phyloP scores from a whole-genome alignment of 73 alveolate species.

The Uronychia binucleata region DNA sequence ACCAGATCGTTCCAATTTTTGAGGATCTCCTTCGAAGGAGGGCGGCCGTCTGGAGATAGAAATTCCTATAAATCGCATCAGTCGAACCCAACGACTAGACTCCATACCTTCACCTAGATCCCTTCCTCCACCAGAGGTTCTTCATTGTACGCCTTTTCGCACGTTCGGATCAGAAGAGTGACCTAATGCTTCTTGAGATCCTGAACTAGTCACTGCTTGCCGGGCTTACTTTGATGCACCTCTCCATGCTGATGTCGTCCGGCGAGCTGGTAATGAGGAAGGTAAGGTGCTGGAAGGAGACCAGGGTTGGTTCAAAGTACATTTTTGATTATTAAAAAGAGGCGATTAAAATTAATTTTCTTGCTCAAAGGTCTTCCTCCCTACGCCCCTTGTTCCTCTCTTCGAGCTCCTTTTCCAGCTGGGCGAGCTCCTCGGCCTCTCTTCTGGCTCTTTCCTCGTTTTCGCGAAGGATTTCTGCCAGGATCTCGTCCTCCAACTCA shows the following conservation, averaged over 20 bases:
- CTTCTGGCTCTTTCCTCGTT: neutral
- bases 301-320: slow-evolving; percentile 49
- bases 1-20: slow-evolving; percentile 40
- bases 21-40: slow-evolving; percentile 50
- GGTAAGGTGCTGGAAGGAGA: slow-evolving; percentile 21
- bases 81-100: neutral
- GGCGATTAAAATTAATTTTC: neutral
- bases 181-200: slow-evolving; percentile 42
- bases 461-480: neutral
- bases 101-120: slow-evolving; percentile 22
- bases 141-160: slow-evolving; percentile 55
- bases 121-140: slow-evolving; percentile 31
- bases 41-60: slow-evolving; percentile 56
- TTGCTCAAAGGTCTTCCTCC: neutral
- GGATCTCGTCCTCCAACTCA: neutral
- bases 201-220: neutral
- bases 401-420: neutral
- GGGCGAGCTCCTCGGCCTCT: neutral
- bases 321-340: slow-evolving; percentile 14
- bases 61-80: slow-evolving; percentile 23
- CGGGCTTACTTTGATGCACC: slow-evolving; percentile 31
- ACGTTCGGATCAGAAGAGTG: slow-evolving; percentile 41
- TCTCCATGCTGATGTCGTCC: slow-evolving; percentile 36
- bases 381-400: neutral
- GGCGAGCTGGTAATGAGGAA: slow-evolving; percentile 46